Evolutionary conservation across 257 asterid species (phyloP).

Genomic region (Primulina eburnea): DNA sequence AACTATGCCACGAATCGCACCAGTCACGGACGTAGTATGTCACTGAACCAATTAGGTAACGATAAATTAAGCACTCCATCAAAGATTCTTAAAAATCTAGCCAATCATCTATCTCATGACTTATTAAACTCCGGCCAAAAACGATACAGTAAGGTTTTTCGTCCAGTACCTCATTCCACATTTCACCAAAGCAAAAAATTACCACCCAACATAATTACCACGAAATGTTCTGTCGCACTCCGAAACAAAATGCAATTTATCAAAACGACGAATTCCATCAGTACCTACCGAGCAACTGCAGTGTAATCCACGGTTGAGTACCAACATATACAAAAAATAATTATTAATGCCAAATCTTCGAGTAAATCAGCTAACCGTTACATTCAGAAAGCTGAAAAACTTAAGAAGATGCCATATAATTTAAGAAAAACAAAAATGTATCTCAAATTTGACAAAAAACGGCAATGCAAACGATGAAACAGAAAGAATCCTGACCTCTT

Average conservation of each 20-base stretch:
- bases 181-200: background rate
- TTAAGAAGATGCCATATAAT: too few relatives aligned
- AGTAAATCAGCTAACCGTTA: background rate
- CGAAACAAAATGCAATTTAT: background rate
- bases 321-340: too few relatives aligned
- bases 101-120: constrained; percentile 11
- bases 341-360: too few relatives aligned
- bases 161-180: background rate
- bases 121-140: background rate
- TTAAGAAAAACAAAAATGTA: background rate
- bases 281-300: too few relatives aligned
- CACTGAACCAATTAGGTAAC: constrained; percentile 10
- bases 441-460: background rate
- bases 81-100: constrained; percentile 4
- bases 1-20: constrained; percentile 8
- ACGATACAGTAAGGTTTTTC: background rate
- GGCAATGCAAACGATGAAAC: background rate
- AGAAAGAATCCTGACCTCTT: background rate
- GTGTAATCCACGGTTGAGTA: background rate
- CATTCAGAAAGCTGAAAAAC: background rate
- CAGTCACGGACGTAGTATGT: constrained; percentile 15
- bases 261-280: too few relatives aligned
- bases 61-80: constrained; percentile 16
- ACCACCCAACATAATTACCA: background rate
- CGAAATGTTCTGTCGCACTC: background rate